Conservation (phyloP, 1,139 yeast species). For the Eremothecium gossypii region DNA sequence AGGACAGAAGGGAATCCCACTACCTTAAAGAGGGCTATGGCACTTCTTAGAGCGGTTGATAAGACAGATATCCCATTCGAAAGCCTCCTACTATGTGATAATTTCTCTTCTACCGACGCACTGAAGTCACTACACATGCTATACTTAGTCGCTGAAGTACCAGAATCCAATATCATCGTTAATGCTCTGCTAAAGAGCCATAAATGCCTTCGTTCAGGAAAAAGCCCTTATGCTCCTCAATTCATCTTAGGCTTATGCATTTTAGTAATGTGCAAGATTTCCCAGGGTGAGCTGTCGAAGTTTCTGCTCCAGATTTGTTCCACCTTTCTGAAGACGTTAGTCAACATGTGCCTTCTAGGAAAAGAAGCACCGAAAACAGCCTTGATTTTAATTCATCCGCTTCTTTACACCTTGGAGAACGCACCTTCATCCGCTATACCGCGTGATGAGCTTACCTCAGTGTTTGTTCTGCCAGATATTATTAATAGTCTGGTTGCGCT, state of each 20-base stretch:
- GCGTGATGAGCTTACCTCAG: not conserved
- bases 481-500: not conserved
- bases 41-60: not conserved
- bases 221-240: not conserved
- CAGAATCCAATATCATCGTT: not conserved
- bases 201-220: not conserved
- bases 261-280: not conserved
- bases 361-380: not conserved
- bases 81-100: not conserved
- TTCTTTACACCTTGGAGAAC: not conserved
- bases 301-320: slow-evolving; percentile 1
- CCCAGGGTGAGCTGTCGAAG: not conserved
- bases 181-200: not conserved
- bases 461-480: not conserved
- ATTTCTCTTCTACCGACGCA: not conserved
- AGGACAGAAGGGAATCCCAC: not conserved
- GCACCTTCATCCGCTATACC: not conserved
- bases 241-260: not conserved
- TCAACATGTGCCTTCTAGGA: not conserved
- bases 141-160: not conserved
- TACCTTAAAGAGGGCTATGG: not conserved
- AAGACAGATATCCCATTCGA: not conserved
- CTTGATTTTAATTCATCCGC: not conserved
- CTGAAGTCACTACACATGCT: not conserved
- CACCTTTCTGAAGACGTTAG: not conserved